These are phyloP conservation scores for Metrosideros polymorpha DNA, from an alignment of 441 rosid species.

Conservation along the genomic window DNA sequence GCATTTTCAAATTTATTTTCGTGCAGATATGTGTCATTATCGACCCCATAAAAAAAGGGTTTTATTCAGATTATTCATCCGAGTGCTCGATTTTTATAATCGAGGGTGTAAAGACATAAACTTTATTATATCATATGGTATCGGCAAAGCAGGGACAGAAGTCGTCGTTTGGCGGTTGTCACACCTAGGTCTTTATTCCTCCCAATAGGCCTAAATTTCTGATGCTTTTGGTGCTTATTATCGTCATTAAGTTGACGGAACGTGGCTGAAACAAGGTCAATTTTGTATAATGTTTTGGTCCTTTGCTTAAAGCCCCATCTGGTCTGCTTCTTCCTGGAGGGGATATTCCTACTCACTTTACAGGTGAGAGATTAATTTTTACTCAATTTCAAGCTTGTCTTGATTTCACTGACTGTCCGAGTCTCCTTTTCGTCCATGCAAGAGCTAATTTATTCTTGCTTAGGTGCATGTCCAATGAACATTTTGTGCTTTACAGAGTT, in stretches of 20 bases:
- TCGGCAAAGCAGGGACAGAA: constrained; percentile 5
- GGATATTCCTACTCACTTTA: constrained; percentile 41
- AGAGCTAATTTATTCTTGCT: not conserved
- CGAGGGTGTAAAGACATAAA: not conserved
- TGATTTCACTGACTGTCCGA: not conserved
- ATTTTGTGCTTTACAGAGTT: not conserved
- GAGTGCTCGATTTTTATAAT: not conserved
- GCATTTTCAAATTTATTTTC: constrained; percentile 3
- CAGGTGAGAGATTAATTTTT: not conserved
- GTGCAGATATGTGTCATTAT: constrained; percentile 32
- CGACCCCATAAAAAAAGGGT: constrained; percentile 4
- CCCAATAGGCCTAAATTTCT: constrained; percentile 14
- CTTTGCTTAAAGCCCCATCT: constrained; percentile 20
- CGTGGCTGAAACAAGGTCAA: constrained; percentile 6
- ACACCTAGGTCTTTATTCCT: constrained; percentile 3
- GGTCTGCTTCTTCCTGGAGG: constrained; percentile 23
- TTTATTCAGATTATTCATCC: not conserved
- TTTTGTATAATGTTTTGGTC: constrained; percentile 18
- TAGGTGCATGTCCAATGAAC: not conserved
- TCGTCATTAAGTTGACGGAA: constrained; percentile 17
- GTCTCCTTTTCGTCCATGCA: not conserved
- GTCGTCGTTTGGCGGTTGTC: constrained; percentile 49
- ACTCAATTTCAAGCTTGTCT: not conserved
- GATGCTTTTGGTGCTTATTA: constrained; percentile 12
- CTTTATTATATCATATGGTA: not conserved